Percentiles rank a stretch among this genome's conserved stretches.
Conservation (phyloP, 768 basidiomycete genomes). For the Xerocomellus chrysenteron region DNA sequence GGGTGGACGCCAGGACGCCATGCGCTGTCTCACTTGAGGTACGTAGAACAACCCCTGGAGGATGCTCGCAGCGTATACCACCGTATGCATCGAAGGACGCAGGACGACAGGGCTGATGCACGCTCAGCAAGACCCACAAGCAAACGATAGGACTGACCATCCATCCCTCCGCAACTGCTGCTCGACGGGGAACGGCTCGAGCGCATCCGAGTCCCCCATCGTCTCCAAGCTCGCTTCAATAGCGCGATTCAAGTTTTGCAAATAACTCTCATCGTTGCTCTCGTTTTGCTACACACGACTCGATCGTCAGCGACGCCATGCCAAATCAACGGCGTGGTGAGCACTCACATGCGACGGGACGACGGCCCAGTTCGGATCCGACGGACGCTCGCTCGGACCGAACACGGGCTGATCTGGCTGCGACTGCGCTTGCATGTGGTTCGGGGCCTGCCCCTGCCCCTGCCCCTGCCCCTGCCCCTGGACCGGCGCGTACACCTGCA, state of each 20-base stretch:
- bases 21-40: constrained; percentile 60
- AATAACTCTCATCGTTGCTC: constrained; percentile 47
- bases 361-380: constrained; percentile 68
- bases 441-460: background rate
- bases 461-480: background rate
- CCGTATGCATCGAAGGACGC: constrained; percentile 50
- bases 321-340: too few species aligned
- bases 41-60: constrained; percentile 56
- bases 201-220: constrained; percentile 48
- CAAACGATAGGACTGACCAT: constrained; percentile 42
- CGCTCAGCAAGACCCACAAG: background rate
- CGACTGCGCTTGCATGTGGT: background rate
- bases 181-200: constrained; percentile 52
- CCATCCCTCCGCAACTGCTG: constrained; percentile 54
- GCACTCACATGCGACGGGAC: constrained; percentile 61
- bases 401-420: constrained; percentile 41
- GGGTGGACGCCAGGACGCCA: constrained; percentile 38
- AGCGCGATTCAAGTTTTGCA: constrained; percentile 63
- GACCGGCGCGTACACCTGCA: constrained; percentile 19
- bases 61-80: constrained; percentile 62
- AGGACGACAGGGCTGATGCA: constrained; percentile 63
- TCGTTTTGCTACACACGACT: constrained; percentile 29
- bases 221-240: constrained; percentile 67
- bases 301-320: background rate
- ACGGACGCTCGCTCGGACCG: constrained; percentile 58